phyloP scores from a whole-genome alignment of 2,329 filamentous ascomycete genomes.

The Pestalotiopsis sp. region DNA sequence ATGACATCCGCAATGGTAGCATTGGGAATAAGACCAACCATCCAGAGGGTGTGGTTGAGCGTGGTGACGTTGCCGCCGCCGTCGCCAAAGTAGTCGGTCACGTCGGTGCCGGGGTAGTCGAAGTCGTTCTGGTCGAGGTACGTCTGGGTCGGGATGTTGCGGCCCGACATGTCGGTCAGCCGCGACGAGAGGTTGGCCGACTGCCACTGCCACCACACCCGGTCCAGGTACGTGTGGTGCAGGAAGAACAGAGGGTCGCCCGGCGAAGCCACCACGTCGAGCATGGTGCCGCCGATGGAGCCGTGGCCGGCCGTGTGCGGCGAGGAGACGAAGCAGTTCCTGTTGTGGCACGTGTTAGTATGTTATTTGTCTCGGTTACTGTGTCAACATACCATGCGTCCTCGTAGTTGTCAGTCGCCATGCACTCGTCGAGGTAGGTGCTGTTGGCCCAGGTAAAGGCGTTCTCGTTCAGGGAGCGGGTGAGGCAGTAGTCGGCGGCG shows the following conservation, averaged over 20 bases:
- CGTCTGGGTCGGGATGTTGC: slow-evolving; percentile 6
- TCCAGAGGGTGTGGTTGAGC: slow-evolving; percentile 30
- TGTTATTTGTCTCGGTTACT: not conserved
- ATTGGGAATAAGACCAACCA: slow-evolving; percentile 25
- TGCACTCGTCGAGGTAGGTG: slow-evolving; percentile 10
- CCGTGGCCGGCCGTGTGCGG: not conserved
- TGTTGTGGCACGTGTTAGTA: slow-evolving; percentile 1
- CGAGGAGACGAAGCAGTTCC: slow-evolving; percentile 7
- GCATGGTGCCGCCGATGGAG: slow-evolving; percentile 3
- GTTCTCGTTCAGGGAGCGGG: slow-evolving; percentile 4
- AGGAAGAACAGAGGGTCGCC: slow-evolving; percentile 39
- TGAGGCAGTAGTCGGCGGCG: slow-evolving; percentile 5
- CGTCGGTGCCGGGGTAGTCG: slow-evolving; percentile 1
- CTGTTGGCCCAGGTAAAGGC: not conserved
- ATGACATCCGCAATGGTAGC: slow-evolving; percentile 30
- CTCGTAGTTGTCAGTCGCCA: slow-evolving; percentile 9
- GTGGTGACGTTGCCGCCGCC: slow-evolving; percentile 26
- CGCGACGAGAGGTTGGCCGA: slow-evolving; percentile 21
- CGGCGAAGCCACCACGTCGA: slow-evolving; percentile 19
- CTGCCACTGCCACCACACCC: slow-evolving; percentile 34
- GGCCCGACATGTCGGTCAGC: slow-evolving; percentile 18
- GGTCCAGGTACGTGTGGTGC: slow-evolving; percentile 32
- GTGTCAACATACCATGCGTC: slow-evolving; percentile 1
- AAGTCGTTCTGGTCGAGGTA: slow-evolving; percentile 7
- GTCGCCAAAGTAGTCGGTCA: slow-evolving; percentile 25